Evolutionary conservation across 164 flowering plant species (phyloP).

Genomic region (Kingdonia uniflora): DNA sequence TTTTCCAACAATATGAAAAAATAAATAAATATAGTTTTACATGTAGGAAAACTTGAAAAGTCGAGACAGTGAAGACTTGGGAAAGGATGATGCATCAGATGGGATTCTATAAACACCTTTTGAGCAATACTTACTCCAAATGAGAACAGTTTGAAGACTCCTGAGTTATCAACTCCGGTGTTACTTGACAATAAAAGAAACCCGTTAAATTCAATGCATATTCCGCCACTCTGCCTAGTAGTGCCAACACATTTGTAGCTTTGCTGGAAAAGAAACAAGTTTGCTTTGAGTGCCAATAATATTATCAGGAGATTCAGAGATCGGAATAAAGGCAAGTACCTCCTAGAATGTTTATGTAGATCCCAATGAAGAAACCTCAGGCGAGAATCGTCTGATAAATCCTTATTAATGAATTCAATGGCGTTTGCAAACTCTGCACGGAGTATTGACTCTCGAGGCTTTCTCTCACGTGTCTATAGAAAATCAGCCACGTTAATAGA

Average conservation of each 20-base stretch:
- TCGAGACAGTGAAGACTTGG: too few relatives aligned
- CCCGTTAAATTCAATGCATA: conserved; percentile 66
- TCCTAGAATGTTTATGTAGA: conserved; percentile 59
- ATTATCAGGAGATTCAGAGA: neutral
- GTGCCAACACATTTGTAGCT: conserved; percentile 51
- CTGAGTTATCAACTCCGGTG: conserved; percentile 27
- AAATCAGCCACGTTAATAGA: too few relatives aligned
- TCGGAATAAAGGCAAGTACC: conserved; percentile 26
- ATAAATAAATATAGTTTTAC: neutral
- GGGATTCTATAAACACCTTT: too few relatives aligned
- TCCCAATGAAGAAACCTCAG: conserved; percentile 86
- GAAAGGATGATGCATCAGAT: too few relatives aligned
- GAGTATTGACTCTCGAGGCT: conserved; percentile 86
- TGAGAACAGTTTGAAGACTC: conserved; percentile 20
- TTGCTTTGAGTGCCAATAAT: neutral
- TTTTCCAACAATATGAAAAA: neutral
- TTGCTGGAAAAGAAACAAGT: conserved; percentile 36
- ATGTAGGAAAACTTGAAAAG: neutral
- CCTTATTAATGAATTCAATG: conserved; percentile 59
- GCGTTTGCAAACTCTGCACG: conserved; percentile 87
- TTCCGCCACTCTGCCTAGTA: conserved; percentile 54
- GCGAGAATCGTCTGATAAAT: conserved; percentile 50
- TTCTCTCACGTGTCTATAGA: conserved; percentile 73
- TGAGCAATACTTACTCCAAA: conserved; percentile 37
- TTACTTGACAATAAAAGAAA: conserved; percentile 54